These are phyloP conservation scores for Backusella australiensis DNA, from an alignment of 192 early-diverging fungal genomes.

Conservation along the genomic window DNA sequence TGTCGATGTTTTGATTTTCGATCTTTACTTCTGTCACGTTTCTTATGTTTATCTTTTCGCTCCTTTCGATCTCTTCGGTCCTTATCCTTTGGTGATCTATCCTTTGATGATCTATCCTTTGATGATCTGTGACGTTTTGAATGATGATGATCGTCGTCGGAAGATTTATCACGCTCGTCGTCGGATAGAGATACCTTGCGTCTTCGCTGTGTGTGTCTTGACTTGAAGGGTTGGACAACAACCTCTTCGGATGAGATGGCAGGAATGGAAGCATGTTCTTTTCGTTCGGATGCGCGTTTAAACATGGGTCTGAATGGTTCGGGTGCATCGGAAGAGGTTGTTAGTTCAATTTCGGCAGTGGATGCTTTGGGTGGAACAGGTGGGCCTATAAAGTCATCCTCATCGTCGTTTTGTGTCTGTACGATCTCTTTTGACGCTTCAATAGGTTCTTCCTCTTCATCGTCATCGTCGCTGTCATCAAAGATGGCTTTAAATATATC, in stretches of 20 bases:
- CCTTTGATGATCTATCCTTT: neutral
- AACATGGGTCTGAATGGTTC: slow-evolving; percentile 38
- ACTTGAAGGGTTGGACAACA: slow-evolving; percentile 24
- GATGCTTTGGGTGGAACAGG: slow-evolving; percentile 6
- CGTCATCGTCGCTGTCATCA: slow-evolving; percentile 56
- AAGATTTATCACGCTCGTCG: neutral
- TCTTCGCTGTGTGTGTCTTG: neutral
- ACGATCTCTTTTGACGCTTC: neutral
- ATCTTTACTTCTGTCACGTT: neutral
- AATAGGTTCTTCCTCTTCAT: slow-evolving; percentile 44
- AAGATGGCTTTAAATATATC: slow-evolving; percentile 89
- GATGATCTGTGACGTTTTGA: neutral
- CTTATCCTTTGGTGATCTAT: neutral
- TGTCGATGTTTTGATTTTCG: neutral
- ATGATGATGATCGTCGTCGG: neutral
- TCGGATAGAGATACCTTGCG: slow-evolving; percentile 8
- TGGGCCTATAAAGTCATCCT: slow-evolving; percentile 15
- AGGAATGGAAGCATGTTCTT: neutral
- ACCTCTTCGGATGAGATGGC: slow-evolving; percentile 21
- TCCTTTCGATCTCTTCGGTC: neutral
- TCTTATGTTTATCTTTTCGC: neutral
- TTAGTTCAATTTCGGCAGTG: slow-evolving; percentile 9
- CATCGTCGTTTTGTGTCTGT: neutral
- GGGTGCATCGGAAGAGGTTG: neutral
- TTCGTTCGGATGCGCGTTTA: slow-evolving; percentile 6